Conservation (phyloP, 2,329 filamentous ascomycete genomes). For the Drechslerella dactyloides region DNA sequence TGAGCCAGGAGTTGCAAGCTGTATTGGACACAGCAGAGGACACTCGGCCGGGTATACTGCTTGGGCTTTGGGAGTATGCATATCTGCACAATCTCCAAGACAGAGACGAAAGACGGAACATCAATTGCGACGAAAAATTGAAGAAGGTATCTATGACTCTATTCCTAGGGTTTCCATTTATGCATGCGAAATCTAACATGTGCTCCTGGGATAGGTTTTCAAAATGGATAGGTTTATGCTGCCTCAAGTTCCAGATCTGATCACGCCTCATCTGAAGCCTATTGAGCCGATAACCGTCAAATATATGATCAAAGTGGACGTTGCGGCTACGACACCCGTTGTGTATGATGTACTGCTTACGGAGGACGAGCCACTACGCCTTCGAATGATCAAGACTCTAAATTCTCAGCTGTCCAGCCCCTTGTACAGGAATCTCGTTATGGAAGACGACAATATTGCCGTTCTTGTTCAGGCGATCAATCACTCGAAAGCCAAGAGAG, state of each 20-base stretch:
- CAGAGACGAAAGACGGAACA: constrained; percentile 90
- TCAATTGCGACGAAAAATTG: constrained; percentile 84
- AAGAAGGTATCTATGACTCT: constrained; percentile 66
- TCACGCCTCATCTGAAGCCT: constrained; percentile 77
- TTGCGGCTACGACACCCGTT: constrained; percentile 80
- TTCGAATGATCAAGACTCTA: constrained; percentile 69
- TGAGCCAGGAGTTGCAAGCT: constrained; percentile 80
- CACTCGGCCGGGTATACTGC: constrained; percentile 83
- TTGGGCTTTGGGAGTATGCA: constrained; percentile 95
- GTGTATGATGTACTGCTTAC: constrained; percentile 88
- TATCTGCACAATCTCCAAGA: constrained; percentile 84
- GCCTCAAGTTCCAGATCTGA: constrained; percentile 80
- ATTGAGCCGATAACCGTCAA: constrained; percentile 81
- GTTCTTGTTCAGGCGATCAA: constrained; percentile 80
- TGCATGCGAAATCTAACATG: constrained; percentile 9
- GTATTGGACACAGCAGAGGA: constrained; percentile 86
- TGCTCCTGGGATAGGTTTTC: constrained; percentile 67
- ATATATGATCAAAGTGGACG: constrained; percentile 90
- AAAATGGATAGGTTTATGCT: constrained; percentile 79
- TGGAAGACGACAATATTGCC: constrained; percentile 83
- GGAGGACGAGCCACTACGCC: constrained; percentile 80
- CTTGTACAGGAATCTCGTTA: constrained; percentile 76
- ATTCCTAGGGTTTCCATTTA: constrained; percentile 4
- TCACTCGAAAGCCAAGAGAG: constrained; percentile 86
- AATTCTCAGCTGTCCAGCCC: constrained; percentile 73